phyloP scores from a whole-genome alignment of 345 rosid species.

The Acer campestre region DNA sequence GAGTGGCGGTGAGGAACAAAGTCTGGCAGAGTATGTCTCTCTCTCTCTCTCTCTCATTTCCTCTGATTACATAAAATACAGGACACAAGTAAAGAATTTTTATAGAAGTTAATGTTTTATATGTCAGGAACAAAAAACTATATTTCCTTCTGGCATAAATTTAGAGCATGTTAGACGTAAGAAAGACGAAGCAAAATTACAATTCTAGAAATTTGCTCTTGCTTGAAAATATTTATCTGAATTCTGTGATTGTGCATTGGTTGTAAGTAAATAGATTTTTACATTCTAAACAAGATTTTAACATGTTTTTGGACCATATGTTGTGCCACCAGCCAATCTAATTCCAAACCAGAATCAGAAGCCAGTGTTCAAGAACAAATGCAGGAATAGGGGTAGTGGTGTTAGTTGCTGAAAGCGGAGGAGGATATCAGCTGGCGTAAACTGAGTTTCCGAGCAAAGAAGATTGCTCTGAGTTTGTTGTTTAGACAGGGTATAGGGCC shows the following conservation, averaged over 20 bases:
- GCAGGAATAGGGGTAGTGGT: not conserved
- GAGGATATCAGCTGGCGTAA: not conserved
- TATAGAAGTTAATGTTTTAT: too few species aligned
- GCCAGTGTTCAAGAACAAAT: slow-evolving; percentile 7
- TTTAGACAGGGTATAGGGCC: not conserved
- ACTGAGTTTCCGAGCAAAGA: not conserved
- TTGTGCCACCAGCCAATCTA: not conserved
- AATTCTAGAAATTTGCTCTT: too few species aligned
- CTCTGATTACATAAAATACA: not conserved
- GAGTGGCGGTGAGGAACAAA: slow-evolving; percentile 32
- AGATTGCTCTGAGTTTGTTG: not conserved
- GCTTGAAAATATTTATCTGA: too few species aligned
- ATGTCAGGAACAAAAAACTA: too few species aligned
- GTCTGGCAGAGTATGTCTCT: slow-evolving; percentile 40
- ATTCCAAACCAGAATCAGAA: slow-evolving; percentile 1
- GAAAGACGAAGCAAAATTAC: too few species aligned
- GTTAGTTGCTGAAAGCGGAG: slow-evolving; percentile 27
- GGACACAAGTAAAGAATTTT: too few species aligned
- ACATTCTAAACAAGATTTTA: not conserved
- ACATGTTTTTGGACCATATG: slow-evolving; percentile 7
- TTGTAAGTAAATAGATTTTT: too few species aligned
- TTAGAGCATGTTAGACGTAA: too few species aligned
- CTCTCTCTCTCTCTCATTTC: slow-evolving; percentile 19
- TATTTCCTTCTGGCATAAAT: too few species aligned
- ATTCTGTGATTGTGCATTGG: too few species aligned